Evolutionary conservation across 805 yeast species (phyloP).

Genomic region (Saccharomyces mikatae): DNA sequence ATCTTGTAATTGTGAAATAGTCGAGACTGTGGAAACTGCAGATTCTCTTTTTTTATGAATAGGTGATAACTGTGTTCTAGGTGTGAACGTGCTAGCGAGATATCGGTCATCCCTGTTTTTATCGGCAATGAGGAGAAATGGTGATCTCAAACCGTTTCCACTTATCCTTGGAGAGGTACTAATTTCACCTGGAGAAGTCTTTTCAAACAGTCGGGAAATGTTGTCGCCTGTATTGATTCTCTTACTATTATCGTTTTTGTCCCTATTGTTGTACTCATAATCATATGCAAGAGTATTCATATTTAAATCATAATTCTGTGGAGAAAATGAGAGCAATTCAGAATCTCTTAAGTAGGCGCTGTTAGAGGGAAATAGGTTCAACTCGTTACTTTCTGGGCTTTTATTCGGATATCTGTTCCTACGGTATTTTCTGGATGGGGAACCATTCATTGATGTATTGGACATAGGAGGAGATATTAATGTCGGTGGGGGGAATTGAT

Average conservation of each 20-base stretch:
- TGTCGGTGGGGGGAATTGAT: conserved; percentile 30
- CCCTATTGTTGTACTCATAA: background rate
- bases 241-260: background rate
- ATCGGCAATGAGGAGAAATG: background rate
- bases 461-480: conserved; percentile 8
- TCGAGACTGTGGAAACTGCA: conserved; percentile 26
- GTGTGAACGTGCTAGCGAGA: background rate
- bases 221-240: background rate
- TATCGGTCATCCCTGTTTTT: background rate
- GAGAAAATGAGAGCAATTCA: background rate
- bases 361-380: background rate
- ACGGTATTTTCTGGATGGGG: conserved; percentile 8
- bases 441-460: conserved; percentile 23
- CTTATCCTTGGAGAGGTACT: background rate
- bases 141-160: background rate
- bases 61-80: conserved; percentile 5
- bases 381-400: background rate
- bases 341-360: background rate
- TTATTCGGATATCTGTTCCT: background rate
- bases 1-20: conserved; percentile 23
- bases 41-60: conserved; percentile 24
- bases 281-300: background rate
- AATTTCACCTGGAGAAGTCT: background rate
- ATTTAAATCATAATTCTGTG: background rate
- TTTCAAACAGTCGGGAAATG: background rate